Conservation (phyloP, 2,329 filamentous ascomycete genomes). For the Aspergillus unguis region DNA sequence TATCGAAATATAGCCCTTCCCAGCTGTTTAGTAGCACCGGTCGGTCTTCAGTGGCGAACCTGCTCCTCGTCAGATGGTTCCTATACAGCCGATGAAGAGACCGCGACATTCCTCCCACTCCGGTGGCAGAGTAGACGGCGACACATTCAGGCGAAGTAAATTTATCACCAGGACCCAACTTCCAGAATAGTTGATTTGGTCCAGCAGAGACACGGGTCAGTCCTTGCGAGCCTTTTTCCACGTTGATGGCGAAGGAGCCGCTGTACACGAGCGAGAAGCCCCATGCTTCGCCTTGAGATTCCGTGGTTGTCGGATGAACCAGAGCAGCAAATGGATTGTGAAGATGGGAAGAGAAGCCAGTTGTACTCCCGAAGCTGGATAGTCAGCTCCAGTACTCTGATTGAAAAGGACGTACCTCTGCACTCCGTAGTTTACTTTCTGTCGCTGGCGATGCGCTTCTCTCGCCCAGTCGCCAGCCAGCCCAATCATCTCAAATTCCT, state of each 20-base stretch:
- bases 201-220: constrained; percentile 59
- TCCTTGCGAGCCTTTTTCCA: constrained; percentile 62
- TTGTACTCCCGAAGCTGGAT: constrained; percentile 57
- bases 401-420: constrained; percentile 47
- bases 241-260: constrained; percentile 60
- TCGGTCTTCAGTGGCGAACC: constrained; percentile 51
- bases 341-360: constrained; percentile 61
- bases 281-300: constrained; percentile 60
- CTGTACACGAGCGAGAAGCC: constrained; percentile 65
- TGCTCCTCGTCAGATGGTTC: constrained; percentile 58
- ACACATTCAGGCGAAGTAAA: constrained; percentile 63
- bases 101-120: constrained; percentile 61
- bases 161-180: constrained; percentile 53
- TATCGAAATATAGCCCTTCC: constrained; percentile 61
- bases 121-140: constrained; percentile 57
- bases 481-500: constrained; percentile 61
- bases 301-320: constrained; percentile 56
- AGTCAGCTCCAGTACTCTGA: background rate
- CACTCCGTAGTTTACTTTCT: constrained; percentile 56
- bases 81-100: constrained; percentile 61
- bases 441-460: constrained; percentile 54
- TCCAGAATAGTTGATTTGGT: constrained; percentile 58
- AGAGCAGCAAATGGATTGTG: constrained; percentile 64
- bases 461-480: constrained; percentile 62
- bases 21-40: constrained; percentile 63